Percentiles rank a stretch among this genome's conserved stretches.
Evolutionary conservation across 129 eudicot species (phyloP).

Genomic region (Saposhnikovia divaricata): DNA sequence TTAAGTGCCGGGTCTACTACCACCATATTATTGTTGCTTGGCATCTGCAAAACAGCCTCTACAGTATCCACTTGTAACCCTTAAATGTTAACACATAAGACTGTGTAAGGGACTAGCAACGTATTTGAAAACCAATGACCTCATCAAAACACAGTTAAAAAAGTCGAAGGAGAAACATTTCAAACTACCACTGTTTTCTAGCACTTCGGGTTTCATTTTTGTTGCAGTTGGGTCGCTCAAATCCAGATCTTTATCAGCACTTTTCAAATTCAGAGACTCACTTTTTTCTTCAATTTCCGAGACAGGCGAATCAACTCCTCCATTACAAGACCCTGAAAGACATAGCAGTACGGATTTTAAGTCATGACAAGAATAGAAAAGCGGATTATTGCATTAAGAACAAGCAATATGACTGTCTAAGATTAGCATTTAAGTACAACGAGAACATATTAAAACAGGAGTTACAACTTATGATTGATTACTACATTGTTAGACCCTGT

Average conservation of each 20-base stretch:
- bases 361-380: too few species aligned
- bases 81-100: slow-evolving; percentile 1
- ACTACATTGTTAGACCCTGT: too few species aligned
- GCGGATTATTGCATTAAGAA: too few species aligned
- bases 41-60: background rate
- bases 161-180: background rate
- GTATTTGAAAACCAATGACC: background rate
- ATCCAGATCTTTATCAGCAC: background rate
- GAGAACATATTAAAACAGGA: too few species aligned
- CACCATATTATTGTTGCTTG: background rate
- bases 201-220: background rate
- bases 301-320: background rate
- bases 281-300: background rate
- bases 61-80: background rate
- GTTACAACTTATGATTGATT: too few species aligned
- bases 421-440: too few species aligned
- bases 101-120: background rate
- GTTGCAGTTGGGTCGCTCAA: background rate
- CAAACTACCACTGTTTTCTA: slow-evolving; percentile 12
- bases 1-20: background rate
- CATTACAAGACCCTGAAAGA: background rate
- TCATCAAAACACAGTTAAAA: background rate
- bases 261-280: background rate
- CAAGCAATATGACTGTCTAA: too few species aligned
- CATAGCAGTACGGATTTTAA: too few species aligned